These are phyloP conservation scores for Jatropha multifida DNA, from an alignment of 441 rosid species.

Conservation along the genomic window DNA sequence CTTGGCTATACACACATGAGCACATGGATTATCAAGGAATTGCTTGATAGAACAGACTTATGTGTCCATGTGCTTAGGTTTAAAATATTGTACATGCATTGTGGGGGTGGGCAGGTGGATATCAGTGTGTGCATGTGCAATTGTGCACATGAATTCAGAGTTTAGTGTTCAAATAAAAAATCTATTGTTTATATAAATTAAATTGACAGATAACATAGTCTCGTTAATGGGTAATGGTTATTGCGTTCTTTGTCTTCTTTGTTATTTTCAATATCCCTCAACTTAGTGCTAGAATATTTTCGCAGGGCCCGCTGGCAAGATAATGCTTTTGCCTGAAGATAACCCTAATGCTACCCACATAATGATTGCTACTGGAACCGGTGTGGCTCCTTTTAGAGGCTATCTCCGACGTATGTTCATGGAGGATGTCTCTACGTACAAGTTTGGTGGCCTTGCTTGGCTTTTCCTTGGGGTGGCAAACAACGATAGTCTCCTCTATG, in stretches of 20 bases:
- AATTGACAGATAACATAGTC: not conserved
- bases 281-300: slow-evolving; percentile 11
- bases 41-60: not conserved
- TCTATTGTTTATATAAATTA: too few species aligned
- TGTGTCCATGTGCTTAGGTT: not conserved
- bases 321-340: slow-evolving; percentile 96
- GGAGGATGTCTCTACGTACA: slow-evolving; percentile 75
- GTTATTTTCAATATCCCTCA: not conserved
- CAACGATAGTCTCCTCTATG: slow-evolving; percentile 89
- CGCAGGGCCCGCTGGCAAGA: slow-evolving; percentile 92
- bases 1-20: not conserved
- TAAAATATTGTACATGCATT: not conserved
- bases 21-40: not conserved
- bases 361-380: slow-evolving; percentile 98
- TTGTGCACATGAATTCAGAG: too few species aligned
- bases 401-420: slow-evolving; percentile 96
- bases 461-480: slow-evolving; percentile 99
- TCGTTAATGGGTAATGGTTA: not conserved
- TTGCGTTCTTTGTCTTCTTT: not conserved
- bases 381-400: slow-evolving; percentile 91
- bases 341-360: slow-evolving; percentile 83
- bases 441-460: slow-evolving; percentile 91
- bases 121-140: too few species aligned
- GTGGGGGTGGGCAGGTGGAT: not conserved
- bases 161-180: not conserved